Evolutionary conservation across 768 basidiomycete genomes (phyloP), one percentile per base, ranked within the genome.

Genomic region (Suillus brevipes): DNA sequence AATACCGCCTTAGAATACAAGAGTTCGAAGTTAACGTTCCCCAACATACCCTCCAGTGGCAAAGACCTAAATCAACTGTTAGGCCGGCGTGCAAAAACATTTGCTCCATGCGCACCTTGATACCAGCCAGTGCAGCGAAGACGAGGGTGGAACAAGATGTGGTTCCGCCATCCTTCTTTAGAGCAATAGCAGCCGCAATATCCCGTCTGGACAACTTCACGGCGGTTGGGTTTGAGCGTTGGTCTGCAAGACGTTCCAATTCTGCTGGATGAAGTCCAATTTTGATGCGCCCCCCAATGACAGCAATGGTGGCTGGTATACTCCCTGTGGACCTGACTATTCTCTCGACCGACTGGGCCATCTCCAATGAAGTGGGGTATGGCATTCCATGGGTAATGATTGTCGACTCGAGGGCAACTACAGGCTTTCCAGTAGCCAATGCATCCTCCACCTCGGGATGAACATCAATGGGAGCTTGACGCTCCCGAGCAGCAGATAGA

Each of bases 351-450:
- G 88, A 87, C 38, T 79, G 78, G 0, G 94, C 89, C 28, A 91
- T 88, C 34, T 88, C 81, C 7, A 90, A 74, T 72, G 94, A 96
- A 43, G 82, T 81, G 0, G 95, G 95, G 68, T 87, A 87, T 0
- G 94, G 93, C 79, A 97, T 87, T 23, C 95, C 97, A 81, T 98
- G 94, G 1, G 95, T 95, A 65, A 97, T 88, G 61, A 99, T 85
- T 1, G 97, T 89, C 2, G 91, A 93, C 75, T 99, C 97, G 13
- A 99, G 85, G 14, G 96, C 95, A 13, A 98, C 94, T 53, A 98
- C 82, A 23, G 95, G 88, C 66, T 79, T 80, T 12, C 82, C 79
- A 49, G 82, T 78, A 5, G 82, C 80, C 25, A 97, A 81, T 4
- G 96, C 95, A 63, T 95, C 85, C 67, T 89, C 80, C 38, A 98